Percentiles rank a stretch among this genome's conserved stretches.
phyloP scores from a whole-genome alignment of 352 stramenopile species.

The Plasmopara halstedii region DNA sequence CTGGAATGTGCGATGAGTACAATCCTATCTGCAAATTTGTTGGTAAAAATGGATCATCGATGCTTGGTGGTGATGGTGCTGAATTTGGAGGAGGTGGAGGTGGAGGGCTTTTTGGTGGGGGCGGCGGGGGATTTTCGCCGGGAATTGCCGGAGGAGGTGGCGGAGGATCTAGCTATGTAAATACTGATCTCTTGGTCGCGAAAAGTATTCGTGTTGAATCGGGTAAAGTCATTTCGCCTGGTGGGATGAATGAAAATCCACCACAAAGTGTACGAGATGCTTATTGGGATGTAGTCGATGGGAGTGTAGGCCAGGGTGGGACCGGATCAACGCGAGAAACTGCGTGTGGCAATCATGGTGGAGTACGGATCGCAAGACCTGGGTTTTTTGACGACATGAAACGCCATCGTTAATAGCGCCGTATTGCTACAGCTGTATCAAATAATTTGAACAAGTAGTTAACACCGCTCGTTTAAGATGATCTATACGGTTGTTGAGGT shows the following conservation, averaged over 20 bases:
- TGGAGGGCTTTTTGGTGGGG: constrained; percentile 55
- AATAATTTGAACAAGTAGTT: too few species aligned
- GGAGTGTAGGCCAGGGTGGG: constrained; percentile 49
- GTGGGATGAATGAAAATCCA: constrained; percentile 44
- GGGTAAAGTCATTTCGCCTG: constrained; percentile 27
- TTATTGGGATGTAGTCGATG: constrained; percentile 57
- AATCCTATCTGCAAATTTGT: constrained; percentile 63
- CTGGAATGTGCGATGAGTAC: constrained; percentile 44
- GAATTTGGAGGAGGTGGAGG: constrained; percentile 68
- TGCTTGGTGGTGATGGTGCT: constrained; percentile 58
- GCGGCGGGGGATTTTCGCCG: constrained; percentile 57
- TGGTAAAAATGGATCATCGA: constrained; percentile 32
- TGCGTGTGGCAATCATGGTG: constrained; percentile 51
- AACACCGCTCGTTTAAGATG: not conserved
- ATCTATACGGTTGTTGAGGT: too few species aligned
- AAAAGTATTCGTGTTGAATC: constrained; percentile 41
- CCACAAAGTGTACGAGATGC: constrained; percentile 36
- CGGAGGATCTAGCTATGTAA: constrained; percentile 60
- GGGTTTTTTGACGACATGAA: constrained; percentile 80
- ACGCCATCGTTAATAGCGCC: constrained; percentile 33
- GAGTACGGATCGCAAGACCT: constrained; percentile 43
- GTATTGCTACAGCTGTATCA: too few species aligned
- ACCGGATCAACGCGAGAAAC: constrained; percentile 18
- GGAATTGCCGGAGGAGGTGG: constrained; percentile 62
- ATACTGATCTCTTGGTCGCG: constrained; percentile 25